Base-by-base conservation (phyloP, 495 filamentous ascomycete genomes). In the Aspergillus diversus region DNA sequence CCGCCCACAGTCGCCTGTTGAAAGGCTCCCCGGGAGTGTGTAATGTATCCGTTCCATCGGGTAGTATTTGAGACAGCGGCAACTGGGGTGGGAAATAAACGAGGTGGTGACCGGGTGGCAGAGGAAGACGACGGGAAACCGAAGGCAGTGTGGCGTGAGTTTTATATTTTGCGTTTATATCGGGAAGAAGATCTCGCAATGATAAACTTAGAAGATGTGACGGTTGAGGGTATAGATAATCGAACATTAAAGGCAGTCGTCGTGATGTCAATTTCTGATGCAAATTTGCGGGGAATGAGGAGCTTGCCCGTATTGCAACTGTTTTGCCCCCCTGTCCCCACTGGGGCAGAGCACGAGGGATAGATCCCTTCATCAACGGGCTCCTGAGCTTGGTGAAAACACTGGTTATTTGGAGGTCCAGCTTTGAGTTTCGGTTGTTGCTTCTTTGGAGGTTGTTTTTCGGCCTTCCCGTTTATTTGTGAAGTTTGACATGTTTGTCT, bases 1-100 rank as follows among this genome's bases (percentile, higher is more conserved):
- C 91, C 37, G 89, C 90, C 92, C 92, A 96, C 73, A 96, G 82
- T n/a, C 91, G 84, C 46, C 89, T 80, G 47, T 78, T 80, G 60
- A 87, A 93, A 4, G 88, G 87, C 1, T 57, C 54, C 1, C 89
- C 88, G 0, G 92, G 92, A 42, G 77, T 84, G 63, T 92, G 90
- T 8, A 85, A 76, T 5, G 77, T 77, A 67, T 95, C 92, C 0
- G 90, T 90, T 42, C 92, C 91, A 69, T 96, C 92, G 4, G 77
- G 73, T 3, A 89, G 79, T n/a, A 94, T 76, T 16, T 82, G 65
- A 27, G 80, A 81, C 55, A 83, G 69, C 3, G 80, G 77, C 35
- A 85, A 76, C 63, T 86, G 83, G 0, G 87, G 81, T 32, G 90
- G 87, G 71, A 92, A 93, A 75, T 93, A 90, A 55, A 89, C 81